A percentile compares a stretch with the other conserved stretches of the same genome.
Evolutionary conservation across 2,329 filamentous ascomycete species (phyloP).

Genomic region (Microcyclospora tardicrescens): DNA sequence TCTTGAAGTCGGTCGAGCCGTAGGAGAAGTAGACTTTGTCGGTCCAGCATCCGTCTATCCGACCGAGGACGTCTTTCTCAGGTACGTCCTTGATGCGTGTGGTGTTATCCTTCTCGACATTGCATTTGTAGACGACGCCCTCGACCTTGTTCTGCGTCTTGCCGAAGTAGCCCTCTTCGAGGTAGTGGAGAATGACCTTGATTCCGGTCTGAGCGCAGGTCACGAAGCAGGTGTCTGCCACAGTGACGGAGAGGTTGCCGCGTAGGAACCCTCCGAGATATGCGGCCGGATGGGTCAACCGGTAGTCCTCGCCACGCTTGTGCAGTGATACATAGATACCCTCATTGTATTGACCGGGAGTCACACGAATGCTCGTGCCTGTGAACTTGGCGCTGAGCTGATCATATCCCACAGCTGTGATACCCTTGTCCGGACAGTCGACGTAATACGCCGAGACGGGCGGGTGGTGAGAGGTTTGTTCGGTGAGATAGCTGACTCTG

Average conservation of each 20-base stretch:
- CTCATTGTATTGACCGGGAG: conserved; percentile 82
- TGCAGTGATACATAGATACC: conserved; percentile 88
- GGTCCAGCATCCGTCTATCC: conserved; percentile 79
- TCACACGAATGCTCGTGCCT: conserved; percentile 82
- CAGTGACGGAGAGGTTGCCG: conserved; percentile 77
- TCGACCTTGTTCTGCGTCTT: conserved; percentile 84
- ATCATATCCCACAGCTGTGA: conserved; percentile 81
- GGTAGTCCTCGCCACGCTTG: conserved; percentile 76
- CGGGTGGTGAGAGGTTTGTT: conserved; percentile 95
- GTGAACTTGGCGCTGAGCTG: conserved; percentile 97
- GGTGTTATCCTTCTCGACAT: conserved; percentile 73
- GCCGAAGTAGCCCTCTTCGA: conserved; percentile 90
- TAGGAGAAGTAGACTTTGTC: conserved; percentile 51
- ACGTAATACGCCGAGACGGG: conserved; percentile 94
- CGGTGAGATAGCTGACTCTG: conserved; percentile 84
- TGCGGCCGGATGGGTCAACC: conserved; percentile 87
- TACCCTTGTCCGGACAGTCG: conserved; percentile 79
- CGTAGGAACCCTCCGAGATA: conserved; percentile 78
- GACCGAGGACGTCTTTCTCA: conserved; percentile 68
- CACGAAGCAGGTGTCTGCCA: conserved; percentile 79
- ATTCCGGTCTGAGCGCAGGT: conserved; percentile 81
- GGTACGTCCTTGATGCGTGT: conserved; percentile 73
- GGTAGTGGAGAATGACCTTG: conserved; percentile 84
- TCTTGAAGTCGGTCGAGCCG: conserved; percentile 32
- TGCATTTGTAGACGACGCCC: conserved; percentile 69